Conservation (phyloP, 1,284 basidiomycete species). For the Irpex sp. region DNA sequence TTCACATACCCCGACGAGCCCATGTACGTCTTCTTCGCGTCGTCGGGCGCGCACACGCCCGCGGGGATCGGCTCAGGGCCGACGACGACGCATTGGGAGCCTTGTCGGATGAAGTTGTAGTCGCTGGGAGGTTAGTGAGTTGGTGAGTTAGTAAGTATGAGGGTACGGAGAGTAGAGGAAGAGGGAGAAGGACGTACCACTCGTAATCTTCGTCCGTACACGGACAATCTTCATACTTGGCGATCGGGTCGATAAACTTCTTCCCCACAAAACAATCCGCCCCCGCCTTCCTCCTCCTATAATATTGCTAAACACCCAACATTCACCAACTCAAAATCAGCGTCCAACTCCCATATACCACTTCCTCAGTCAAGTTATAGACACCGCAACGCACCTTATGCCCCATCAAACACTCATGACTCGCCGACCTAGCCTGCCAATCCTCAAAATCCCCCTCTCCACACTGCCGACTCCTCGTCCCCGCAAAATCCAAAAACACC, state of each 20-base stretch:
- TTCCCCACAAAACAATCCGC: constrained; percentile 91
- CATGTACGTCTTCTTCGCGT: constrained; percentile 61
- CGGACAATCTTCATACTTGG: constrained; percentile 78
- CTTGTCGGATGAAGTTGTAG: constrained; percentile 82
- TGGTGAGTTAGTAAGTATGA: background rate
- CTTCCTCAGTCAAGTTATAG: no score
- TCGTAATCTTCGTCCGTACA: constrained; percentile 92
- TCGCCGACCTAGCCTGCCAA: constrained; percentile 79
- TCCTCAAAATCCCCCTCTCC: constrained; percentile 74
- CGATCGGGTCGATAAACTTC: constrained; percentile 85
- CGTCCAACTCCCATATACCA: no score
- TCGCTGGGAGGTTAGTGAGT: constrained; percentile 51
- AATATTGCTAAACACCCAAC: no score
- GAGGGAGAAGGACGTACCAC: constrained; percentile 54
- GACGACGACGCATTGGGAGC: constrained; percentile 70
- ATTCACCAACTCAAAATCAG: no score
- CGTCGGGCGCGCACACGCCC: constrained; percentile 59
- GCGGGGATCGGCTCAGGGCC: constrained; percentile 86
- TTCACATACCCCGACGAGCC: constrained; percentile 92
- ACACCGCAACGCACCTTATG: constrained; percentile 83
- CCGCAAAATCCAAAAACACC: constrained; percentile 84
- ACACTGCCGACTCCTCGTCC: constrained; percentile 71
- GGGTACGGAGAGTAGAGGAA: background rate
- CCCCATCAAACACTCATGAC: constrained; percentile 89
- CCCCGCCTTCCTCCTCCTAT: constrained; percentile 78